Conservation (phyloP, 116 monocot genomes). For the Phalaenopsis hybrid region DNA sequence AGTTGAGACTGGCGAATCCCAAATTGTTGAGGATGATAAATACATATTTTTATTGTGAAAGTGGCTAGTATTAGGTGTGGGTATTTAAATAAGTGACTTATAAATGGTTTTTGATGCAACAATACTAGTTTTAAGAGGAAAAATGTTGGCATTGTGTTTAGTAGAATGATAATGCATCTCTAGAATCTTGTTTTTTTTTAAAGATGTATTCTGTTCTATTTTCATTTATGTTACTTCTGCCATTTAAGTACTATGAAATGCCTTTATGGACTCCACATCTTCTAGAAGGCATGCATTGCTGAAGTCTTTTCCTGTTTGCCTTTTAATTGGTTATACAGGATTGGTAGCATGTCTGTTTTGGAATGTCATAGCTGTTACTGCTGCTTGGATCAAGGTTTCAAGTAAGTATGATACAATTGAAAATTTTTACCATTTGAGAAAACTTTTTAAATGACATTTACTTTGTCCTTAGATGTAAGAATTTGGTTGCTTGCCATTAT, state of each 20-base stretch:
- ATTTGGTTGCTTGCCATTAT: constrained; percentile 53
- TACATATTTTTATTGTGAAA: background rate
- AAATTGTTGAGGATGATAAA: background rate
- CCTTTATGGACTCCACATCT: too few relatives aligned
- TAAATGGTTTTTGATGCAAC: constrained; percentile 4
- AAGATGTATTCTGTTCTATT: background rate
- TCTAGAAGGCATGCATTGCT: background rate
- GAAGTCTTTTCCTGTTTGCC: background rate
- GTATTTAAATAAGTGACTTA: background rate
- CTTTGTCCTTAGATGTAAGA: constrained; percentile 27
- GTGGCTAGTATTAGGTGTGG: background rate
- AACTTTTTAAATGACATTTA: constrained; percentile 4
- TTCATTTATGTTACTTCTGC: background rate
- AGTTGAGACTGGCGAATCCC: background rate
- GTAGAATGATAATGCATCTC: too few relatives aligned
- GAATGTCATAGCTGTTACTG: constrained; percentile 75
- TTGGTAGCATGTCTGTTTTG: constrained; percentile 52
- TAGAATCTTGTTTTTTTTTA: background rate
- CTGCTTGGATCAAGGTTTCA: constrained; percentile 78
- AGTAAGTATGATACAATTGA: constrained; percentile 21
- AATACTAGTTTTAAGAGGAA: background rate
- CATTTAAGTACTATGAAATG: background rate
- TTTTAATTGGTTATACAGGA: constrained; percentile 16
- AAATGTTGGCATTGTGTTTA: background rate
- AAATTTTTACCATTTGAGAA: background rate